Evolutionary conservation across 495 filamentous ascomycete species (phyloP).

Genomic region (Xylaria intraflava): DNA sequence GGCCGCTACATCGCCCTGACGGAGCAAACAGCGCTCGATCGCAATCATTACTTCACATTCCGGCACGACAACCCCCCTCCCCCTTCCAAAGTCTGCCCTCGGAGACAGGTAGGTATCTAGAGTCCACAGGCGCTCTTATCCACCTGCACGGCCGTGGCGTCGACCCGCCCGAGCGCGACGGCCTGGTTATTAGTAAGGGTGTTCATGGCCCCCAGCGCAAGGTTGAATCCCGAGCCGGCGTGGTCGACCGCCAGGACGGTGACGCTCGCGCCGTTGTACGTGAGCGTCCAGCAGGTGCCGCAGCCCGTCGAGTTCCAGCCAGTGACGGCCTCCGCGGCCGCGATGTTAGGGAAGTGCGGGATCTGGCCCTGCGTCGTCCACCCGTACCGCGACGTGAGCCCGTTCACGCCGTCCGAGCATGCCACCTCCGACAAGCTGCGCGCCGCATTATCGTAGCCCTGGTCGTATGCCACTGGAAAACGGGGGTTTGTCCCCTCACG

Average conservation of each 20-base stretch:
- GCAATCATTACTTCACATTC: no score
- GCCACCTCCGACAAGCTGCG: slow-evolving; percentile 41
- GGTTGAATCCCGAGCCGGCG: slow-evolving; percentile 53
- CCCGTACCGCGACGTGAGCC: slow-evolving; percentile 48
- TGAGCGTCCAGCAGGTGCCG: slow-evolving; percentile 63
- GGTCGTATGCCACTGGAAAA: slow-evolving; percentile 51
- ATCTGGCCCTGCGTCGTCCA: slow-evolving; percentile 42
- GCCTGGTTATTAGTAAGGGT: slow-evolving; percentile 54
- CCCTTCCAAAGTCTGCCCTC: background rate
- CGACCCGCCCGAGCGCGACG: slow-evolving; percentile 47
- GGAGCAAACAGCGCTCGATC: no score
- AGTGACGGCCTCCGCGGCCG: slow-evolving; percentile 52
- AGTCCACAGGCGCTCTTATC: slow-evolving; percentile 36
- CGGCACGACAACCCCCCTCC: background rate
- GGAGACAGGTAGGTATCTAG: no score
- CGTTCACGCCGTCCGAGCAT: slow-evolving; percentile 55
- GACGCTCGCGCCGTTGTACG: slow-evolving; percentile 54
- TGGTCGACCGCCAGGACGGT: slow-evolving; percentile 64
- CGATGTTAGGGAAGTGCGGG: slow-evolving; percentile 53
- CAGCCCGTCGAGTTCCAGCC: slow-evolving; percentile 56
- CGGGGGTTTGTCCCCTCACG: no score
- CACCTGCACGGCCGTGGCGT: slow-evolving; percentile 44
- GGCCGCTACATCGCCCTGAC: no score
- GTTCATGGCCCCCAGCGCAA: slow-evolving; percentile 60
- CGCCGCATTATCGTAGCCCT: slow-evolving; percentile 47